These are phyloP conservation scores for Sungouiella thailandica DNA, from an alignment of 805 yeast genomes.

Conservation along the genomic window DNA sequence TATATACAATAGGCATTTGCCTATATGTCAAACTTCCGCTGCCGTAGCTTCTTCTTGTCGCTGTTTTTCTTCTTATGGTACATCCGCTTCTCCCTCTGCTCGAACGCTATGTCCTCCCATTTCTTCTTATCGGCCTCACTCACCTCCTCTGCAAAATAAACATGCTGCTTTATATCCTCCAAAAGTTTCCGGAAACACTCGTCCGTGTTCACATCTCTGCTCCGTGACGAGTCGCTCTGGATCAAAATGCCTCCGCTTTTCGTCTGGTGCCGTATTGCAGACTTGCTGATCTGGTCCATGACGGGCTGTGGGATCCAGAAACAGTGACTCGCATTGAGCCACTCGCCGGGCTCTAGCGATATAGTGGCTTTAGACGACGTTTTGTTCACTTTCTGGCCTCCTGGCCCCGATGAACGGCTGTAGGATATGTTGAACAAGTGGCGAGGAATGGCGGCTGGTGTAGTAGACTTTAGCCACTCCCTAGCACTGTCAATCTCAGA, in stretches of 20 bases:
- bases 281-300: constrained; percentile 33
- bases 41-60: constrained; percentile 34
- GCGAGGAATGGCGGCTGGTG: constrained; percentile 37
- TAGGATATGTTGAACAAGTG: constrained; percentile 40
- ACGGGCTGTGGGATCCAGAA: constrained; percentile 59
- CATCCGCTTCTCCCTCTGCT: constrained; percentile 27
- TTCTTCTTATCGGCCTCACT: constrained; percentile 41
- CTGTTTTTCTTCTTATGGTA: constrained; percentile 31
- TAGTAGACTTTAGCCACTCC: constrained; percentile 38
- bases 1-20: too few relatives aligned
- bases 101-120: constrained; percentile 43
- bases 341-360: constrained; percentile 35
- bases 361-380: constrained; percentile 64
- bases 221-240: constrained; percentile 56
- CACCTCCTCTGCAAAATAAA: constrained; percentile 45
- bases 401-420: constrained; percentile 74
- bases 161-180: constrained; percentile 43
- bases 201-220: constrained; percentile 51
- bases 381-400: constrained; percentile 85
- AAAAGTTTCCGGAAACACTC: constrained; percentile 59
- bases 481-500: constrained; percentile 23
- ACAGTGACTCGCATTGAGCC: constrained; percentile 38
- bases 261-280: constrained; percentile 49
- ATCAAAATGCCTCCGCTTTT: constrained; percentile 52
- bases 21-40: constrained; percentile 29